Percentiles rank a stretch among this genome's conserved stretches.
phyloP scores from a whole-genome alignment of 768 basidiomycete species.

The Rhizopogon rudus region DNA sequence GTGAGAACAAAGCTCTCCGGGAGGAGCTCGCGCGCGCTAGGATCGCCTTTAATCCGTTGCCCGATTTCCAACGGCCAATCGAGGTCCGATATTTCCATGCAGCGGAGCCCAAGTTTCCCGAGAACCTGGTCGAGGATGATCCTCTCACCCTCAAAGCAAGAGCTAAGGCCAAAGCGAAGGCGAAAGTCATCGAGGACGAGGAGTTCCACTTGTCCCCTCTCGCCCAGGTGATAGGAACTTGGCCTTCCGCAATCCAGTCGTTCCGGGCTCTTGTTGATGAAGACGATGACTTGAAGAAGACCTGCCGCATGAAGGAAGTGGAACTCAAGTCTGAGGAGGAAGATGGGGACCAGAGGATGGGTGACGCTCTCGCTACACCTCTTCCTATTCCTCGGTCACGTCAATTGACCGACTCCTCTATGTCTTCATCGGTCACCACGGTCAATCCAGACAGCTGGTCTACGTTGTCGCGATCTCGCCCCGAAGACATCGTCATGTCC shows the following conservation, averaged over 20 bases:
- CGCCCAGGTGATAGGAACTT: conserved; percentile 17
- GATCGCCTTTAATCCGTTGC: conserved; percentile 6
- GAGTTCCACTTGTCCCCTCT: conserved; percentile 29
- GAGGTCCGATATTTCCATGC: conserved; percentile 20
- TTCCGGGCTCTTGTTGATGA: conserved; percentile 25
- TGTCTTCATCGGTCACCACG: neutral
- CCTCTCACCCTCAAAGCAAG: conserved; percentile 5
- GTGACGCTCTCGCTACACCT: neutral
- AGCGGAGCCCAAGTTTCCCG: conserved; percentile 17
- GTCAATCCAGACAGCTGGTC: neutral
- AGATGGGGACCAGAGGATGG: neutral
- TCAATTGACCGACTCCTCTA: neutral
- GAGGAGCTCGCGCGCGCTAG: conserved; percentile 22
- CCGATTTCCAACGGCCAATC: conserved; percentile 11
- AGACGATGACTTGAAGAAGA: conserved; percentile 20
- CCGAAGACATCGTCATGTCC: conserved; percentile 6
- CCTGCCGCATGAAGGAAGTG: conserved; percentile 10
- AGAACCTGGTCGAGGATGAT: conserved; percentile 7
- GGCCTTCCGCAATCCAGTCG: conserved; percentile 24
- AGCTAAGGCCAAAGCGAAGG: conserved; percentile 13
- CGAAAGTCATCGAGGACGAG: conserved; percentile 22
- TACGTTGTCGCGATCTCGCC: conserved; percentile 14
- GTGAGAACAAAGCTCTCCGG: conserved; percentile 23
- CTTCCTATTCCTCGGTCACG: conserved; percentile 19
- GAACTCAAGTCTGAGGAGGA: neutral